Percentiles rank a stretch among this genome's conserved stretches.
Evolutionary conservation across 176 grass and related monocot genomes (phyloP).

Genomic region (Guadua angustifolia): DNA sequence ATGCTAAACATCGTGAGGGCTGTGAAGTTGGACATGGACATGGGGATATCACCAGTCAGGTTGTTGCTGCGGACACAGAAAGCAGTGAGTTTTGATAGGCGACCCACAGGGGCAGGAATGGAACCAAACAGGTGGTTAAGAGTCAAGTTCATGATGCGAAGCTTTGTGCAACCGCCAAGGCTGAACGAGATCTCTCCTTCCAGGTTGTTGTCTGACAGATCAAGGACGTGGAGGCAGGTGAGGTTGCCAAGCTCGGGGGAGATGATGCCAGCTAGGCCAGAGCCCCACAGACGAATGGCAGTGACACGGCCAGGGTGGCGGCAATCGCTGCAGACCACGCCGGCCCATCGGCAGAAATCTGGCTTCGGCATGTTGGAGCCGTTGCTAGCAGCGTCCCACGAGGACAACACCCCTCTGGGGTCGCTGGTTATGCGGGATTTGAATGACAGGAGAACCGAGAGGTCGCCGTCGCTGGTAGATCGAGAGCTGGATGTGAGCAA

Average conservation of each 20-base stretch:
- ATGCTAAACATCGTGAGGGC: neutral
- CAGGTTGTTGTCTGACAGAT: constrained; percentile 27
- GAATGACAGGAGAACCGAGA: constrained; percentile 10
- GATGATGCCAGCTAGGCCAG: constrained; percentile 10
- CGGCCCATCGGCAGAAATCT: constrained; percentile 34
- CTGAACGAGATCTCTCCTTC: constrained; percentile 9
- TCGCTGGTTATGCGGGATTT: constrained; percentile 42
- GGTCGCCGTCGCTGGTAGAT: neutral
- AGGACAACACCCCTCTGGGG: neutral
- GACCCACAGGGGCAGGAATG: neutral
- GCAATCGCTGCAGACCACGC: neutral
- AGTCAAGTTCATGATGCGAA: neutral
- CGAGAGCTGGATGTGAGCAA: constrained; percentile 24
- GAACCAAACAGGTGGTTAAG: neutral
- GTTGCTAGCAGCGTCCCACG: neutral
- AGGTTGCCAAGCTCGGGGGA: constrained; percentile 29
- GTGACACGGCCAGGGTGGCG: constrained; percentile 15
- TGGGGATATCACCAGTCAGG: constrained; percentile 26
- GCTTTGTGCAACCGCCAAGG: neutral
- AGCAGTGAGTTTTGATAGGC: constrained; percentile 13
- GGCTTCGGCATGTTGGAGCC: neutral
- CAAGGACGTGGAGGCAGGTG: constrained; percentile 19
- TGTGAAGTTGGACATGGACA: neutral
- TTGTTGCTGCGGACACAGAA: neutral
- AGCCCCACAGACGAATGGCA: neutral